Evolutionary conservation across 2,329 filamentous ascomycete genomes (phyloP).

Genomic region (Aspergillus hortae): DNA sequence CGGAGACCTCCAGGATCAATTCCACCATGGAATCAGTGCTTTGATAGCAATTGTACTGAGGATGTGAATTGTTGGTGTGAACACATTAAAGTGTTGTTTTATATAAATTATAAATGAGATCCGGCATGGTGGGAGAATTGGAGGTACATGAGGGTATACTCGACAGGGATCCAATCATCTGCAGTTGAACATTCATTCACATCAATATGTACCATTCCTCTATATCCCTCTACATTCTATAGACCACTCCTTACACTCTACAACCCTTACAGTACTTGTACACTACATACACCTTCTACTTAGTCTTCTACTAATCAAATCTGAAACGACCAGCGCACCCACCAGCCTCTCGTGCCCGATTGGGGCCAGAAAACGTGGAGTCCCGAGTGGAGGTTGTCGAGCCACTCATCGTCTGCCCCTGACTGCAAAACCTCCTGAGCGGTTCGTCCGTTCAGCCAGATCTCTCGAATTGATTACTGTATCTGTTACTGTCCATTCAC

Average conservation of each 20-base stretch:
- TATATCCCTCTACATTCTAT: too few relatives aligned
- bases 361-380: slow-evolving; percentile 13
- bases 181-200: too few relatives aligned
- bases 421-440: slow-evolving; percentile 17
- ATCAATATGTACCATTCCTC: too few relatives aligned
- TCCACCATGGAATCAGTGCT: neutral
- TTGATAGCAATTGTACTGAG: neutral
- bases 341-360: neutral
- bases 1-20: slow-evolving; percentile 18
- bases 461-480: slow-evolving; percentile 5
- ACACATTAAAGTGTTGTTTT: too few relatives aligned
- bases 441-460: neutral
- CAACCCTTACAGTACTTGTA: neutral
- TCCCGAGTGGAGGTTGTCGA: neutral
- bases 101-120: too few relatives aligned
- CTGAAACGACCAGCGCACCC: neutral
- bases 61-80: too few relatives aligned
- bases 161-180: too few relatives aligned
- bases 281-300: neutral
- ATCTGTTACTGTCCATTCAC: slow-evolving; percentile 1
- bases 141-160: too few relatives aligned
- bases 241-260: too few relatives aligned
- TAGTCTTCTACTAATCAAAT: neutral
- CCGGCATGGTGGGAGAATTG: too few relatives aligned
- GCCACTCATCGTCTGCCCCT: slow-evolving; percentile 15